A percentile compares a stretch with the other conserved stretches of the same genome.
Evolutionary conservation across 78 protist genomes (phyloP).

Genomic region (Tieghemostelium lacteum): DNA sequence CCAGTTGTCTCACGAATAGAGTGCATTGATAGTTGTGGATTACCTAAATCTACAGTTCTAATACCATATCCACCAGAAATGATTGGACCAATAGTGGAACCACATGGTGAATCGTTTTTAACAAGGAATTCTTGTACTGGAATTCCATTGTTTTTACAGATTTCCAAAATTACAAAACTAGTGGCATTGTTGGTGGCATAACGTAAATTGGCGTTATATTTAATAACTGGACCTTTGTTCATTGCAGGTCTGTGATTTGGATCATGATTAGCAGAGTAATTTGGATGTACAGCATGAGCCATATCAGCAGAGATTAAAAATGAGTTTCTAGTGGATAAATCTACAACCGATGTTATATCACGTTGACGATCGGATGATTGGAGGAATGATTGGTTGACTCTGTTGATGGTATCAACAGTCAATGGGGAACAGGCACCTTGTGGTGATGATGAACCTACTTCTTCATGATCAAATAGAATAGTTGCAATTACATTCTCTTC

Average conservation of each 20-base stretch:
- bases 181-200: conserved; percentile 93
- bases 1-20: conserved; percentile 90
- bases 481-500: conserved; percentile 60
- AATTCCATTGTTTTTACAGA: conserved; percentile 78
- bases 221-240: conserved; percentile 93
- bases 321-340: conserved; percentile 55
- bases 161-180: conserved; percentile 56
- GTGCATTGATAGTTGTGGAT: conserved; percentile 96
- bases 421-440: conserved; percentile 83
- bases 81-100: conserved; percentile 94
- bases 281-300: conserved; percentile 98
- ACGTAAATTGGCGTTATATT: conserved; percentile 94
- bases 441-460: conserved; percentile 89
- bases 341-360: conserved; percentile 8
- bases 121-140: conserved; percentile 94
- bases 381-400: conserved; percentile 53
- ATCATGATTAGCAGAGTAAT: conserved; percentile 94
- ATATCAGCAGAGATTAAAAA: conserved; percentile 93
- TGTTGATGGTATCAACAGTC: conserved; percentile 67
- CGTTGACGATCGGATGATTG: not conserved
- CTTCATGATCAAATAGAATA: conserved; percentile 95
- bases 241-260: conserved; percentile 91
- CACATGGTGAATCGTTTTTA: conserved; percentile 96
- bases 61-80: conserved; percentile 84
- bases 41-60: conserved; percentile 94